Evolutionary conservation across 73 alveolate genomes (phyloP).

Genomic region (Breviolum minutum): DNA sequence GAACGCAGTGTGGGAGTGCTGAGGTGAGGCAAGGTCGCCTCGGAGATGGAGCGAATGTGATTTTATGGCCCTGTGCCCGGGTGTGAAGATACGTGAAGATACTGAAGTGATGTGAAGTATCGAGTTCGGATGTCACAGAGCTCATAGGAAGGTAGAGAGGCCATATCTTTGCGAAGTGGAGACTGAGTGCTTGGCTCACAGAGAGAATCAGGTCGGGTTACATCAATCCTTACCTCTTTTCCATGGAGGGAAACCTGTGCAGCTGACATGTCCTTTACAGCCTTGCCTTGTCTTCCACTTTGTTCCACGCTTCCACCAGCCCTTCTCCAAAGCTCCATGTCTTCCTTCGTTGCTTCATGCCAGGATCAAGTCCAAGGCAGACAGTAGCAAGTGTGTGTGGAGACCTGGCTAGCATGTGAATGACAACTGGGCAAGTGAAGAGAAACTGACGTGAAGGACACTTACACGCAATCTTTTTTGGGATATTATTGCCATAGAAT

Average conservation of each 20-base stretch:
- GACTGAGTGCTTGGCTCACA: not conserved
- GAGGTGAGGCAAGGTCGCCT: slow-evolving; percentile 57
- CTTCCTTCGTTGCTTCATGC: not conserved
- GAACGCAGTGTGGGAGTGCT: not conserved
- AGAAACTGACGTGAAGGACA: not conserved
- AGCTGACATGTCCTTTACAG: not conserved
- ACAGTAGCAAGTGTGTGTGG: slow-evolving; percentile 26
- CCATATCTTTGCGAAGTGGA: no score
- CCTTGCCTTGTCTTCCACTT: not conserved
- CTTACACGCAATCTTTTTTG: no score
- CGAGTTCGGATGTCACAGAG: no score
- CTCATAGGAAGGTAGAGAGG: no score
- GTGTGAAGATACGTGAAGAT: no score
- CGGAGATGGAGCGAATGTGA: slow-evolving; percentile 46
- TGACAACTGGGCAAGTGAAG: not conserved
- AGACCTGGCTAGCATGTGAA: not conserved
- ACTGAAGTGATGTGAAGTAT: no score
- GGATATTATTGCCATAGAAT: no score
- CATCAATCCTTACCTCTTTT: slow-evolving; percentile 63
- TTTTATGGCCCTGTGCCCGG: slow-evolving; percentile 19
- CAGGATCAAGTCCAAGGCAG: slow-evolving; percentile 62
- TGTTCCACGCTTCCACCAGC: not conserved
- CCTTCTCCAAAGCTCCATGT: not conserved
- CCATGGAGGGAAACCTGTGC: slow-evolving; percentile 49
- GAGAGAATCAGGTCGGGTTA: slow-evolving; percentile 16